Percentiles rank a stretch among this genome's conserved stretches.
Evolutionary conservation across 2,329 filamentous ascomycete genomes (phyloP).

Genomic region (Chalaropsis ovoidea): DNA sequence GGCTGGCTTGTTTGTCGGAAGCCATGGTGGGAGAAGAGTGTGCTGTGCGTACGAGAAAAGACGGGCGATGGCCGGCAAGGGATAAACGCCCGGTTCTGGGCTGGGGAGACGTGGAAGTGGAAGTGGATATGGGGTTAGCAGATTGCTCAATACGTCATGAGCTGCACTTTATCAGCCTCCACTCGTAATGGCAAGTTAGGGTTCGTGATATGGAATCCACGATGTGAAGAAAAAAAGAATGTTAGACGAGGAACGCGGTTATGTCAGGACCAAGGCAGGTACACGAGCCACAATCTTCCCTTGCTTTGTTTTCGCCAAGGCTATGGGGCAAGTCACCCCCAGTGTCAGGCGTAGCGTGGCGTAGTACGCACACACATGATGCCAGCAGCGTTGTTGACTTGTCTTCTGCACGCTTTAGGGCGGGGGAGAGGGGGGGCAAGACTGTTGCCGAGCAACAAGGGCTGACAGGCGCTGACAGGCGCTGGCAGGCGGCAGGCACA

Average conservation of each 20-base stretch:
- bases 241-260: background rate
- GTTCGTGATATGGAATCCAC: background rate
- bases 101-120: background rate
- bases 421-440: too few species aligned
- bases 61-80: background rate
- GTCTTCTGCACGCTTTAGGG: background rate
- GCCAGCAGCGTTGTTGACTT: background rate
- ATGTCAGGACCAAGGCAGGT: background rate
- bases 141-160: background rate
- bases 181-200: background rate
- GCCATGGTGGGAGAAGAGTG: background rate
- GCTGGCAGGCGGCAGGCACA: background rate
- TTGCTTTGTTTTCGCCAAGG: conserved; percentile 9
- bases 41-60: background rate
- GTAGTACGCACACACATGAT: background rate
- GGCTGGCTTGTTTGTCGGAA: conserved; percentile 35
- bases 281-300: background rate
- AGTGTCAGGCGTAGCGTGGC: background rate
- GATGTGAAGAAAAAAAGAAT: background rate
- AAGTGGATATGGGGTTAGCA: background rate
- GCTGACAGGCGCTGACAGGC: background rate
- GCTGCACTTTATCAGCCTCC: background rate
- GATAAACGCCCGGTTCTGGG: background rate
- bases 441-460: background rate
- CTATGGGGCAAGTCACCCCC: background rate